These are phyloP conservation scores for Beauveria scarabaeidicola DNA, from an alignment of 2,329 filamentous ascomycete genomes.

Conservation along the genomic window DNA sequence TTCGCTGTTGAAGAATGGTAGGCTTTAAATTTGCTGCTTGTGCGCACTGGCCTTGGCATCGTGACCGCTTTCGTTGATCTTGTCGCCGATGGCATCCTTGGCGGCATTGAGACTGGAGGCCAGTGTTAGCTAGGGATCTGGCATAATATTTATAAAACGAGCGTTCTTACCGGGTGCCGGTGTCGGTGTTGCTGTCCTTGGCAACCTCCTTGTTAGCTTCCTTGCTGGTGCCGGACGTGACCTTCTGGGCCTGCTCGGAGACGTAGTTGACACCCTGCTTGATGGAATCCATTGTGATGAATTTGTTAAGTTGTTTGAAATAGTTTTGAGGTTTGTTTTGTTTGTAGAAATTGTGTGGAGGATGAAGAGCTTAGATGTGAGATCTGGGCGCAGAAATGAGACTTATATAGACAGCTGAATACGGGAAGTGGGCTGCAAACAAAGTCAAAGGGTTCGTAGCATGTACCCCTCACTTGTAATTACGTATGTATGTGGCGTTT, in stretches of 20 bases:
- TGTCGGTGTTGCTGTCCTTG: conserved; percentile 47
- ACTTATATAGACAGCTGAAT: conserved; percentile 5
- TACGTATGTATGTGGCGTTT: conserved; percentile 1
- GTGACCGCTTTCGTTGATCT: conserved; percentile 34
- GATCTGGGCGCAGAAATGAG: conserved; percentile 16
- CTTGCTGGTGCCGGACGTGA: conserved; percentile 49
- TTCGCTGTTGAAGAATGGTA: not conserved
- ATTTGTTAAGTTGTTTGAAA: not conserved
- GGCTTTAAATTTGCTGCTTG: conserved; percentile 32
- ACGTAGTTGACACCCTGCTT: conserved; percentile 61
- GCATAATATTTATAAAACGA: not conserved
- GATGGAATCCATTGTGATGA: conserved; percentile 40
- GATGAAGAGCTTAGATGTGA: conserved; percentile 14
- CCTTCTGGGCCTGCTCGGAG: conserved; percentile 52
- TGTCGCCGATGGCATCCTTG: conserved; percentile 41
- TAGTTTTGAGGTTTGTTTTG: conserved; percentile 11
- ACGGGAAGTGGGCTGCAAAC: not conserved
- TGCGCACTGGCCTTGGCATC: conserved; percentile 31
- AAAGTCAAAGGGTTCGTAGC: conserved; percentile 1
- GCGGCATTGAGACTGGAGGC: conserved; percentile 34
- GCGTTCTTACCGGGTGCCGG: conserved; percentile 42
- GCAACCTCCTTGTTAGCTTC: conserved; percentile 62
- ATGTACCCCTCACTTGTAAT: conserved; percentile 8
- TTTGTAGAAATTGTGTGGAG: not conserved
- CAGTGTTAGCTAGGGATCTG: not conserved